Conservation (phyloP, 1,139 yeast species). For the Saccharomyces uvarum region DNA sequence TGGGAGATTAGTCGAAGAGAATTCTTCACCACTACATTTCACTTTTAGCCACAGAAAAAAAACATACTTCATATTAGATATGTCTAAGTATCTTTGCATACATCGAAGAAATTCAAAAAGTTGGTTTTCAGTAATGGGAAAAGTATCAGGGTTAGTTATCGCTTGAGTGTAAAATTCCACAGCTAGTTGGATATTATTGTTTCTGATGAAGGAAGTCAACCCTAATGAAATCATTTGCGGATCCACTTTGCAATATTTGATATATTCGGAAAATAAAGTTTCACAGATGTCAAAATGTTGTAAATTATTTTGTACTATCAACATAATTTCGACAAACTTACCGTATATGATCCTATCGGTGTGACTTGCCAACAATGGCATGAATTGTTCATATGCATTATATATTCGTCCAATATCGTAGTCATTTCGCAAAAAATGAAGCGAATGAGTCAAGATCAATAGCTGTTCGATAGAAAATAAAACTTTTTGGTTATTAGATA, state of each 20-base stretch:
- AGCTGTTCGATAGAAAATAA: constrained; percentile 18
- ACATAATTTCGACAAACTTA: constrained; percentile 13
- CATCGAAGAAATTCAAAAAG: constrained; percentile 16
- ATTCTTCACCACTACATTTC: constrained; percentile 6
- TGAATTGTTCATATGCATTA: constrained; percentile 9
- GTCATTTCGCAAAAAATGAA: constrained; percentile 10
- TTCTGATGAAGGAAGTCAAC: constrained; percentile 23
- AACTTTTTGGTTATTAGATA: constrained; percentile 7
- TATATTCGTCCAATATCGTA: constrained; percentile 21
- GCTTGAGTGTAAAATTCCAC: constrained; percentile 28
- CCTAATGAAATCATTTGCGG: constrained; percentile 22
- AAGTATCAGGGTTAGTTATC: constrained; percentile 25
- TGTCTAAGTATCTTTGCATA: constrained; percentile 16
- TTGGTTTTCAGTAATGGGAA: constrained; percentile 18
- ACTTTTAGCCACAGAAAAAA: constrained; percentile 22
- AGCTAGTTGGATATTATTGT: constrained; percentile 25
- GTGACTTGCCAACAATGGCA: constrained; percentile 6
- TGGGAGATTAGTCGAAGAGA: constrained; percentile 6
- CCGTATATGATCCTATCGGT: constrained; percentile 3
- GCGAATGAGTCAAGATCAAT: constrained; percentile 11
- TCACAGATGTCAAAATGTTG: constrained; percentile 21
- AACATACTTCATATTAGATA: constrained; percentile 16
- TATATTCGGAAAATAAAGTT: constrained; percentile 23
- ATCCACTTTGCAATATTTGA: constrained; percentile 18
- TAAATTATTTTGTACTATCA: constrained; percentile 17